Conservation (phyloP, 2,329 filamentous ascomycete genomes). For the Calycina herbarum region DNA sequence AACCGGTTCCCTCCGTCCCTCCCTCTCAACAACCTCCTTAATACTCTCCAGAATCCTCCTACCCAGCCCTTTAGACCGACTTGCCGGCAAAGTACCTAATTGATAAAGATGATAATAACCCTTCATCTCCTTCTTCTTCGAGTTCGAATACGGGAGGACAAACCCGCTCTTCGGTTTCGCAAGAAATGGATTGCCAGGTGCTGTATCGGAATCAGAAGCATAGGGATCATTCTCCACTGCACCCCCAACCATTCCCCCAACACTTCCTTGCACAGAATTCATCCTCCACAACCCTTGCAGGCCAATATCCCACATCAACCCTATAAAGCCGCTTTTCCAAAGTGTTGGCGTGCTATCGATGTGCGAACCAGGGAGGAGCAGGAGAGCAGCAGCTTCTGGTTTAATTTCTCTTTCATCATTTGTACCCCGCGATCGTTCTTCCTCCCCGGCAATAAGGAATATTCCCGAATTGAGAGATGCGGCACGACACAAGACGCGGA, state of each 20-base stretch:
- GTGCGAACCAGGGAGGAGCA: not conserved
- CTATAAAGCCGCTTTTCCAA: not conserved
- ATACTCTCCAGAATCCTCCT: not conserved
- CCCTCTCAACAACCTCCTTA: not conserved
- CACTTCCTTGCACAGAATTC: not conserved
- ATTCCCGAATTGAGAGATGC: not conserved
- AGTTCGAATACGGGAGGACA: no score
- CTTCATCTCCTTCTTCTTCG: no score
- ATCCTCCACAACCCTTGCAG: not conserved
- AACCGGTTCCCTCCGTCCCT: not conserved
- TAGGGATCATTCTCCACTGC: not conserved
- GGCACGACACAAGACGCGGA: not conserved
- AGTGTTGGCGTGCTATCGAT: not conserved
- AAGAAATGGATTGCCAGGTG: not conserved
- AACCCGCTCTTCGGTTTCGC: not conserved
- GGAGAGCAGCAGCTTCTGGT: not conserved
- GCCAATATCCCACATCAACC: not conserved
- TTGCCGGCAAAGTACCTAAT: not conserved
- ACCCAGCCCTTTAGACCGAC: not conserved
- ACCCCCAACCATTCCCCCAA: not conserved
- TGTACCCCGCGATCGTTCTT: not conserved
- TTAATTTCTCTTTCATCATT: not conserved
- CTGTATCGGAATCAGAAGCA: not conserved
- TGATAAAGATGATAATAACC: conserved; percentile 6
- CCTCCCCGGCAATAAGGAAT: not conserved